Evolutionary conservation across 306 rosid genomes (phyloP).

Genomic region (Lotus japonicus): DNA sequence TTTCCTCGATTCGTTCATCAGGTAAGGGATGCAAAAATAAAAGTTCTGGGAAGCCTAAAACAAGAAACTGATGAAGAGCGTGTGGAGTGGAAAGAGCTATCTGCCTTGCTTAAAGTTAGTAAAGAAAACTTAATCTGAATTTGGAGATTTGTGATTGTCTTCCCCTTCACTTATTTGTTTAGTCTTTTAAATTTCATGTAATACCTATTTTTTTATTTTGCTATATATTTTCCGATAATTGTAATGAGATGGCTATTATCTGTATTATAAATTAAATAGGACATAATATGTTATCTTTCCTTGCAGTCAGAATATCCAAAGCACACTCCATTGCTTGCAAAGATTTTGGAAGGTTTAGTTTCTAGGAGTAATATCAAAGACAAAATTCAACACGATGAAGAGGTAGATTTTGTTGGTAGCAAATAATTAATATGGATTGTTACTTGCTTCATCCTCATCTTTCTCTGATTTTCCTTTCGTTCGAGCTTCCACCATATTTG

Average conservation of each 20-base stretch:
- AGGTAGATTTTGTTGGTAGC: slow-evolving; percentile 38
- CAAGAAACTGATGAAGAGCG: slow-evolving; percentile 65
- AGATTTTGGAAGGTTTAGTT: slow-evolving; percentile 76
- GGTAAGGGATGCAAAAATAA: slow-evolving; percentile 85
- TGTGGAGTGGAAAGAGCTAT: slow-evolving; percentile 69
- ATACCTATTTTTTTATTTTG: neutral
- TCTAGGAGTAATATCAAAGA: slow-evolving; percentile 54
- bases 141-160: neutral
- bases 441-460: neutral
- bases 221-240: neutral
- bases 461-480: neutral
- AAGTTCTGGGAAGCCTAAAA: slow-evolving; percentile 69
- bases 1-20: slow-evolving; percentile 31
- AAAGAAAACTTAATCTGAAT: neutral
- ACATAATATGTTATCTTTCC: slow-evolving; percentile 10
- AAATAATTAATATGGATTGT: slow-evolving; percentile 1
- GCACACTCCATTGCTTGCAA: slow-evolving; percentile 80
- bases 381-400: slow-evolving; percentile 45
- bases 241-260: neutral
- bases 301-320: slow-evolving; percentile 87
- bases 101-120: slow-evolving; percentile 67
- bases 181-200: neutral
- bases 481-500: neutral
- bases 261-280: neutral
- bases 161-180: slow-evolving; percentile 1